Evolutionary conservation across 73 alveolate species (phyloP).

Genomic region (Halteria grandinella): DNA sequence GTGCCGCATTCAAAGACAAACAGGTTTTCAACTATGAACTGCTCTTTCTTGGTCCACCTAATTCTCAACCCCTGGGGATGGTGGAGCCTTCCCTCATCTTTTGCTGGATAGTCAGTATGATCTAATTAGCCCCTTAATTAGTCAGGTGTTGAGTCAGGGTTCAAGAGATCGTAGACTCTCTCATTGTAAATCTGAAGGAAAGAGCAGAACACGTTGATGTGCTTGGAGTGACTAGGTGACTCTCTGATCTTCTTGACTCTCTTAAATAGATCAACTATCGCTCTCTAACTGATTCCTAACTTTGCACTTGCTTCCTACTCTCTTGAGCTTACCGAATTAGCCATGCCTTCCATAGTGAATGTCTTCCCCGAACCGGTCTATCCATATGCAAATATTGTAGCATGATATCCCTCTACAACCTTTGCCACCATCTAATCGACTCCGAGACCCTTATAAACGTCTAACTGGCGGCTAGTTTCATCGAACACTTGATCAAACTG

Average conservation of each 20-base stretch:
- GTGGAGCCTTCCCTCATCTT: neutral
- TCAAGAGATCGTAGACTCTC: slow-evolving; percentile 64
- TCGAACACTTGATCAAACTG: slow-evolving; percentile 52
- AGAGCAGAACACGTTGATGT: slow-evolving; percentile 56
- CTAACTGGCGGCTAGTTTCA: slow-evolving; percentile 13
- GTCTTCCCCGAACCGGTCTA: slow-evolving; percentile 73
- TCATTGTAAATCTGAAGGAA: slow-evolving; percentile 73
- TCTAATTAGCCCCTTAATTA: neutral
- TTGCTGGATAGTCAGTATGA: neutral
- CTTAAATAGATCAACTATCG: slow-evolving; percentile 29
- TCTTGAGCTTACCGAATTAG: neutral
- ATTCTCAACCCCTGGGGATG: slow-evolving; percentile 67
- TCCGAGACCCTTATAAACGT: slow-evolving; percentile 32
- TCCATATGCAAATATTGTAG: slow-evolving; percentile 66
- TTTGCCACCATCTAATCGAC: slow-evolving; percentile 14
- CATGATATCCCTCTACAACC: slow-evolving; percentile 68
- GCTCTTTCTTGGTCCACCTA: slow-evolving; percentile 84
- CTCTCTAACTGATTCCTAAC: slow-evolving; percentile 46
- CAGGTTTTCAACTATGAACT: slow-evolving; percentile 85
- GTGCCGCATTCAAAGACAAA: slow-evolving; percentile 75
- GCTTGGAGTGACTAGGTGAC: slow-evolving; percentile 36
- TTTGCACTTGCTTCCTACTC: slow-evolving; percentile 17
- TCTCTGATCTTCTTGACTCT: neutral
- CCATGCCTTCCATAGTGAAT: slow-evolving; percentile 64
- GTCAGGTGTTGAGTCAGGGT: neutral